A percentile compares a stretch with the other conserved stretches of the same genome.
Conservation (phyloP, 2,329 filamentous ascomycete species). For the Thyridium curvatum region DNA sequence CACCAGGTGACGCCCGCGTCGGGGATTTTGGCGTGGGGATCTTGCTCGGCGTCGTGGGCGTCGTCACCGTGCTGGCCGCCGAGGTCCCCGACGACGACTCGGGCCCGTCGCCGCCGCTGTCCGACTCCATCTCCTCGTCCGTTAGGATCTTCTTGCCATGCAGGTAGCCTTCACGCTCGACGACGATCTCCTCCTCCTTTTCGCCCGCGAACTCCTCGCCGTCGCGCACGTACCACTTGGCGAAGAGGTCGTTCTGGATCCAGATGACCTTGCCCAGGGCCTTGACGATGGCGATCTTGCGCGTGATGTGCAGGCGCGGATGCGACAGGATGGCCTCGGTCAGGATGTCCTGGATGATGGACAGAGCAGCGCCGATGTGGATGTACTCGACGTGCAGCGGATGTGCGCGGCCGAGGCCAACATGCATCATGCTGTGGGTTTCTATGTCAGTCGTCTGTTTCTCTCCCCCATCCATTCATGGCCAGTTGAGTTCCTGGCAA, state of each 20-base stretch:
- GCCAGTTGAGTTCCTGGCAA: not conserved
- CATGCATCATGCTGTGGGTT: conserved; percentile 68
- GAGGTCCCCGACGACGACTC: not conserved
- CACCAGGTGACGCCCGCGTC: not conserved
- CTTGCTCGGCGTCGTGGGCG: not conserved
- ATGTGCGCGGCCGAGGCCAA: conserved; percentile 65
- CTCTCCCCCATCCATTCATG: no score
- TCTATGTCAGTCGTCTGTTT: no score
- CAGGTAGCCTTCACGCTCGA: conserved; percentile 57
- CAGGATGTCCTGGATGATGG: conserved; percentile 72
- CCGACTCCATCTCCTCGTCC: conserved; percentile 27
- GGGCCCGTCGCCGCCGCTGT: conserved; percentile 4
- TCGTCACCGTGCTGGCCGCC: not conserved
- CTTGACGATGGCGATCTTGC: conserved; percentile 68
- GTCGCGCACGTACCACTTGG: conserved; percentile 72
- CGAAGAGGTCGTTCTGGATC: conserved; percentile 83
- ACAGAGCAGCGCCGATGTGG: conserved; percentile 66
- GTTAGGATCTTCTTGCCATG: conserved; percentile 54
- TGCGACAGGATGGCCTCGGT: conserved; percentile 70
- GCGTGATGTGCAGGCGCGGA: conserved; percentile 57
- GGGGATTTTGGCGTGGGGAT: not conserved
- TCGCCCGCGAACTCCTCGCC: conserved; percentile 52
- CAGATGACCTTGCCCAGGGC: conserved; percentile 77
- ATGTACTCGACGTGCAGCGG: conserved; percentile 76
- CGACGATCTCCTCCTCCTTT: conserved; percentile 35